Evolutionary conservation across 805 yeast genomes (phyloP), one percentile per base, ranked within the genome.

Genomic region (Myxozyma vanderwaltii): DNA sequence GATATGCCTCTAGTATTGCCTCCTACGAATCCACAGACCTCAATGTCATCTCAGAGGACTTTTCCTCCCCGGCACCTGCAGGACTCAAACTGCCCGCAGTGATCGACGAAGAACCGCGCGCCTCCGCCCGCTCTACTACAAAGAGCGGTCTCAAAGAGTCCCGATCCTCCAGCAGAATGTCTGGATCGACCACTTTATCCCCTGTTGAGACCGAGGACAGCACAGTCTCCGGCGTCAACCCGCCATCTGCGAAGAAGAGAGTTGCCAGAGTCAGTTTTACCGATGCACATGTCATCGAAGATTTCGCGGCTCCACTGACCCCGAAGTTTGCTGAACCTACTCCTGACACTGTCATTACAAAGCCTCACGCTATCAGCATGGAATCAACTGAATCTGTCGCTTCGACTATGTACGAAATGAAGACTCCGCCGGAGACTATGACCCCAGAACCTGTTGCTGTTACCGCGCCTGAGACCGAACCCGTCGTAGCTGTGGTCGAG

Each of bases 1-100:
- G 58, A 3, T 61, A 61, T 36, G 63, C 65, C 2, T 59, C 65
- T 6, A 54, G 61, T 12, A 31, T 61, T 29, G 29, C 45, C 13
- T 61, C 65, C 15, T 58, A 43, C 45, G 65, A 61, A 29, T 54
- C 60, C 6, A 41, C 45, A 24, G 64, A 61, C 26, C 51, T 61
- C 43, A 61, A 61, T 44, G 59, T 63, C 27, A 61, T 61, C 45
- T 33, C 55, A 12, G 64, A 61, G 35, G 57, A 54, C 58, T 15
- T 50, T 56, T 13, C 27, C 41, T 39, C 39, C 26, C 23, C 21
- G n/a, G n/a, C n/a, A n/a, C n/a, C 41, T 1, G 27, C 54, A 15
- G 31, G 53, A 19, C n/a, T n/a, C 13, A 26, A 15, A 12, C 33
- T 48, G 3, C 59, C 61, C 3, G 62, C 62, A 1, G 43, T 54